phyloP scores from a whole-genome alignment of 2,329 filamentous ascomycete genomes.

The Delphinella strobiligena region DNA sequence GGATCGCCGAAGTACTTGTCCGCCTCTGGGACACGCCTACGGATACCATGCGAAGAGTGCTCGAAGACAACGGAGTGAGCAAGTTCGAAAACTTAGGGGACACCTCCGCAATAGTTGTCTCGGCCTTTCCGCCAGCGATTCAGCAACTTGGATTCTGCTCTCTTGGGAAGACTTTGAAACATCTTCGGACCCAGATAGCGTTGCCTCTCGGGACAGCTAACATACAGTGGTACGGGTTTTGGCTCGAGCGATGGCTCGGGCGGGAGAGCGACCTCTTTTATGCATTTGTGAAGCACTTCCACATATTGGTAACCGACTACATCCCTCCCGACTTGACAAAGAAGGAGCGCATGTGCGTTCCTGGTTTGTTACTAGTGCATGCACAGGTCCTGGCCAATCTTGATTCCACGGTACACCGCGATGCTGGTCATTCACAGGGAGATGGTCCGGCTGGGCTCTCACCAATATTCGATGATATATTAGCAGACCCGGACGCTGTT shows the following conservation, averaged over 20 bases:
- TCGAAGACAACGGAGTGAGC: slow-evolving; percentile 53
- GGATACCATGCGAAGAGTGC: slow-evolving; percentile 57
- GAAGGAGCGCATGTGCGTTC: slow-evolving; percentile 51
- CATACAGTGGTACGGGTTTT: slow-evolving; percentile 75
- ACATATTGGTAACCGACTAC: slow-evolving; percentile 61
- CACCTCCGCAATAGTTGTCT: slow-evolving; percentile 49
- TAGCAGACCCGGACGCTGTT: slow-evolving; percentile 54
- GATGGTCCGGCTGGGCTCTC: slow-evolving; percentile 27
- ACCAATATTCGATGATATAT: slow-evolving; percentile 54
- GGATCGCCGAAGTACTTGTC: slow-evolving; percentile 70
- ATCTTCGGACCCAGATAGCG: slow-evolving; percentile 53
- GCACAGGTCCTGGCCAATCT: slow-evolving; percentile 68
- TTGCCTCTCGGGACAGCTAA: slow-evolving; percentile 57
- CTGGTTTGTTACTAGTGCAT: slow-evolving; percentile 69
- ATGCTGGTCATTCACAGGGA: slow-evolving; percentile 30
- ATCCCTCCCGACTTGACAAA: slow-evolving; percentile 35
- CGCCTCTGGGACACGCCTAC: slow-evolving; percentile 66
- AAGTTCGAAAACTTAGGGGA: slow-evolving; percentile 37
- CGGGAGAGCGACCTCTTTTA: slow-evolving; percentile 83
- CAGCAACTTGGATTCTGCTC: slow-evolving; percentile 51
- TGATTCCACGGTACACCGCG: slow-evolving; percentile 73
- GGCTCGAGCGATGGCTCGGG: slow-evolving; percentile 77
- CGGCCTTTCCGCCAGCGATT: slow-evolving; percentile 57
- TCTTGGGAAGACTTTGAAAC: slow-evolving; percentile 45
- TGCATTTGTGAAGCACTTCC: slow-evolving; percentile 81